Evolutionary conservation across 2,329 filamentous ascomycete species (phyloP).

Genomic region (Fonsecaea pedrosoi): DNA sequence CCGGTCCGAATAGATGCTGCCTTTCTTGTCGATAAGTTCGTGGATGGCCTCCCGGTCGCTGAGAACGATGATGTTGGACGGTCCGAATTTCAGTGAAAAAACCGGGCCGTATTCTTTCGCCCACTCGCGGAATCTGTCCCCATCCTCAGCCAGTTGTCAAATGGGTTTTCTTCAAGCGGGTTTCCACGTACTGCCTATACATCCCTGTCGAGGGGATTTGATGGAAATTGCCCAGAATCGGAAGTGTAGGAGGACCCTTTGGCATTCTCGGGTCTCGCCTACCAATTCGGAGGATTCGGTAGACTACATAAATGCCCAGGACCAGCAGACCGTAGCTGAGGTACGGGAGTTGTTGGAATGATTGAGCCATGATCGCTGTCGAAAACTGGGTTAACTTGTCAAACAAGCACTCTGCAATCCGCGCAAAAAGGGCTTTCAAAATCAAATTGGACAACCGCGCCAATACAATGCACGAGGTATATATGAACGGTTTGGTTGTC

Average conservation of each 20-base stretch:
- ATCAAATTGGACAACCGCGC: too few relatives aligned
- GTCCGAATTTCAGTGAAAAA: constrained; percentile 52
- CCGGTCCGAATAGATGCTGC: constrained; percentile 18
- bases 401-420: too few relatives aligned
- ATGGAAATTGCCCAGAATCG: constrained; percentile 51
- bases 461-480: too few relatives aligned
- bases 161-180: neutral
- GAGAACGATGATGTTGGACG: constrained; percentile 40
- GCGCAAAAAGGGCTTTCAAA: too few relatives aligned
- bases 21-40: constrained; percentile 21
- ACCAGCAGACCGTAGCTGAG: neutral
- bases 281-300: constrained; percentile 16
- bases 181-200: constrained; percentile 25
- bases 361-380: too few relatives aligned
- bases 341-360: too few relatives aligned
- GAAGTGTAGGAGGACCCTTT: constrained; percentile 50
- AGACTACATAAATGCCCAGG: constrained; percentile 3
- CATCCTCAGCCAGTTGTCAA: too few relatives aligned
- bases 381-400: too few relatives aligned
- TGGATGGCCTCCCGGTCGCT: constrained; percentile 19
- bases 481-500: too few relatives aligned
- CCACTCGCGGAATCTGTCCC: constrained; percentile 23
- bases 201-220: constrained; percentile 52
- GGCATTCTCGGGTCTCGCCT: constrained; percentile 20
- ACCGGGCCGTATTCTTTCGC: constrained; percentile 48